These are phyloP conservation scores for Thraustotheca clavata DNA, from an alignment of 352 stramenopile genomes.

Conservation along the genomic window DNA sequence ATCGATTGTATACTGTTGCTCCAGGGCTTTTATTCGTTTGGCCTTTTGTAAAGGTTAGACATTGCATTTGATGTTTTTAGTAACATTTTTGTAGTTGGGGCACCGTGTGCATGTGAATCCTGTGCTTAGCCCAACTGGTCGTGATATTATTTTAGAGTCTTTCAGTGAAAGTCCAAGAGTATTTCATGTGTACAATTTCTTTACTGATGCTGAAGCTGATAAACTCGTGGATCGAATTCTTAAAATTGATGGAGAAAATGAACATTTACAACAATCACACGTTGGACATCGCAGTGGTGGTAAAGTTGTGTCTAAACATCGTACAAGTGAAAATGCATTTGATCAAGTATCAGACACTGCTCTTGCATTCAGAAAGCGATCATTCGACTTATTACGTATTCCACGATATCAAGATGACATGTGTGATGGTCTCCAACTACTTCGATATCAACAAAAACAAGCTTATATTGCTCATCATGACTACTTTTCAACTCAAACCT, in stretches of 20 bases:
- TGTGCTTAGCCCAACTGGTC: slow-evolving; percentile 42
- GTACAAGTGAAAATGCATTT: slow-evolving; percentile 86
- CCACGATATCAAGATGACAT: slow-evolving; percentile 84
- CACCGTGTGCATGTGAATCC: slow-evolving; percentile 55
- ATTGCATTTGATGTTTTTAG: background rate
- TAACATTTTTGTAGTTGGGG: slow-evolving; percentile 28
- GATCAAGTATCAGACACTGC: slow-evolving; percentile 69
- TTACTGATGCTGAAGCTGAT: slow-evolving; percentile 70
- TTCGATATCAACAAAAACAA: slow-evolving; percentile 93
- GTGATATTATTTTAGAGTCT: slow-evolving; percentile 62
- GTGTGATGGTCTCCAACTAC: slow-evolving; percentile 92
- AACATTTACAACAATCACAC: slow-evolving; percentile 76
- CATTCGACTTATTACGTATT: slow-evolving; percentile 88
- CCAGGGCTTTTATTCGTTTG: slow-evolving; percentile 62
- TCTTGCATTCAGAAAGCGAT: slow-evolving; percentile 67
- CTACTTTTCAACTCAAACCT: slow-evolving; percentile 79
- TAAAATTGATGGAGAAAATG: slow-evolving; percentile 69
- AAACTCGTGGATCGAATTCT: slow-evolving; percentile 68
- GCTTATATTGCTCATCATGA: slow-evolving; percentile 93
- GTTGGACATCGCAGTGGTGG: slow-evolving; percentile 63
- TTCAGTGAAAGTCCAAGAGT: slow-evolving; percentile 71
- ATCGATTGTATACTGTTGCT: slow-evolving; percentile 68
- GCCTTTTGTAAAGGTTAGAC: slow-evolving; percentile 50
- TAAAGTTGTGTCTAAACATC: slow-evolving; percentile 57
- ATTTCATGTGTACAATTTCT: slow-evolving; percentile 85